phyloP scores from a whole-genome alignment of 148 eudicot genomes.

The Cornus suecica region DNA sequence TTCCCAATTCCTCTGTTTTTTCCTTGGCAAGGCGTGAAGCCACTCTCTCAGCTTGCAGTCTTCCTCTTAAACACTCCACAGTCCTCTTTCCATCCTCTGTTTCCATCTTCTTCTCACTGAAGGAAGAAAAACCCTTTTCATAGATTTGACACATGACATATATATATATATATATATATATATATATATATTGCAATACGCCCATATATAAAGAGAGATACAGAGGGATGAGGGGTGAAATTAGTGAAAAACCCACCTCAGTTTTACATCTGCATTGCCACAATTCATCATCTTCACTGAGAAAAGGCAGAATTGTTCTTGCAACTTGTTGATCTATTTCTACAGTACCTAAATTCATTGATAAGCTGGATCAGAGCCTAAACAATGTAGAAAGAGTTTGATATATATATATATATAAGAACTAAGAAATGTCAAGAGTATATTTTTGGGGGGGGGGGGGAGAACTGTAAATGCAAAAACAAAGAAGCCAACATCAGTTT shows the following conservation, averaged over 20 bases:
- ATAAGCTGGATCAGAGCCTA: not conserved
- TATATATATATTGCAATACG: too few relatives aligned
- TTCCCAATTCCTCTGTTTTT: constrained; percentile 30
- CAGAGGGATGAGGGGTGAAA: constrained; percentile 1
- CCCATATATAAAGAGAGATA: constrained; percentile 12
- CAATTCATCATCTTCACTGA: constrained; percentile 7
- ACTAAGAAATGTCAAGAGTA: not conserved
- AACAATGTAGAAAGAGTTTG: not conserved
- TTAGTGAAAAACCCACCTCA: constrained; percentile 7
- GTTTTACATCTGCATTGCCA: constrained; percentile 14
- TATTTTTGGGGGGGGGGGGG: not conserved
- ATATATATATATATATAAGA: too few relatives aligned
- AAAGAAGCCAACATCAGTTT: not conserved
- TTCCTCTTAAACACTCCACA: constrained; percentile 57
- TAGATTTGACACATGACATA: not conserved
- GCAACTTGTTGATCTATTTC: not conserved
- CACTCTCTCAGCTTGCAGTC: constrained; percentile 57
- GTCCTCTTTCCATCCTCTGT: constrained; percentile 40
- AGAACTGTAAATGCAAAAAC: not conserved
- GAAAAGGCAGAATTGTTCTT: not conserved
- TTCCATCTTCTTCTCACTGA: constrained; percentile 37
- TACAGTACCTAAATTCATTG: not conserved
- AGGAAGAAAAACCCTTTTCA: constrained; percentile 4
- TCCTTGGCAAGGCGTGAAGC: constrained; percentile 54
- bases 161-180: not conserved